Percentiles rank a stretch among this genome's conserved stretches.
These are phyloP conservation scores for Cyclostephanos tholiformis DNA, from an alignment of 108 stramenopile species.

Conservation along the genomic window DNA sequence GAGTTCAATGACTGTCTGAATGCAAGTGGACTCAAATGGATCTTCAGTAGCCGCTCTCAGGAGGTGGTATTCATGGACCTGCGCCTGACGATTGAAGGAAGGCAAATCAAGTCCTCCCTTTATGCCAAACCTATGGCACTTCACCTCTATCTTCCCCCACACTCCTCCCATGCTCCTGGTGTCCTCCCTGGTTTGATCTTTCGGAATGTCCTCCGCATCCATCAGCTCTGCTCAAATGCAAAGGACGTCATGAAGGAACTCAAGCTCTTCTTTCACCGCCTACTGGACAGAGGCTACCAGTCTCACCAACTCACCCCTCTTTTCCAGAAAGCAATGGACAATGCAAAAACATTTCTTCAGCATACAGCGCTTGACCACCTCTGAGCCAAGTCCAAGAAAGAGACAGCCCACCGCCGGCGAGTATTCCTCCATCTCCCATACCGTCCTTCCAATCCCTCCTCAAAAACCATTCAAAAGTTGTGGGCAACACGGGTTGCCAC, in stretches of 20 bases:
- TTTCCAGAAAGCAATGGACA: slow-evolving; percentile 29
- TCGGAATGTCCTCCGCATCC: slow-evolving; percentile 28
- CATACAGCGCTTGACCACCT: not conserved
- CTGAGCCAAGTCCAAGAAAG: no score
- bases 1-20: slow-evolving; percentile 14
- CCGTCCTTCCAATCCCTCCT: no score
- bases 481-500: no score
- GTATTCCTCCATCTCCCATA: no score
- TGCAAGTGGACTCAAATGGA: slow-evolving; percentile 14
- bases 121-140: slow-evolving; percentile 19
- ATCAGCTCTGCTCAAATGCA: slow-evolving; percentile 9
- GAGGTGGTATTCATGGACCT: slow-evolving; percentile 40
- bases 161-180: slow-evolving; percentile 9
- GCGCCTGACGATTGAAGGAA: not conserved
- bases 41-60: slow-evolving; percentile 1
- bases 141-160: not conserved
- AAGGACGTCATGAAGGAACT: slow-evolving; percentile 5
- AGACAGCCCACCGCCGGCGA: no score
- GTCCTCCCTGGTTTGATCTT: slow-evolving; percentile 17
- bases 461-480: no score
- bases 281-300: slow-evolving; percentile 26
- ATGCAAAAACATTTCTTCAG: slow-evolving; percentile 8
- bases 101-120: slow-evolving; percentile 6
- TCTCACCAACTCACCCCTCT: slow-evolving; percentile 7
- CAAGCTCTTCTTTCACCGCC: slow-evolving; percentile 26